Base-by-base conservation (phyloP, 2,329 filamentous ascomycete species). In the Paecilomyces sp. region DNA sequence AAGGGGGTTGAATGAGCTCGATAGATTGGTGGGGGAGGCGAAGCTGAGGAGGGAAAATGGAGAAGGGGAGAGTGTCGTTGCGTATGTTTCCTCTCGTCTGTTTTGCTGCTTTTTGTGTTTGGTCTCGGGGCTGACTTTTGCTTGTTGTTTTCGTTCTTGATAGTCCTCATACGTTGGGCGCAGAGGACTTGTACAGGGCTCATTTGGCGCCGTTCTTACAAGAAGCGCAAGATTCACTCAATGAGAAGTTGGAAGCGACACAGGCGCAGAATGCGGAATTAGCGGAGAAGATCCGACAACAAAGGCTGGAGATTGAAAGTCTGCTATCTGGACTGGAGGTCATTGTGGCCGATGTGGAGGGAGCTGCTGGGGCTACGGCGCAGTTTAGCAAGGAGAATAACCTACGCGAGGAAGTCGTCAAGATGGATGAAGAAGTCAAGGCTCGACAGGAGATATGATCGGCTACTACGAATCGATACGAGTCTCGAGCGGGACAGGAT, bases 11-110 rank as follows among this genome's bases (percentile, higher is more conserved):
- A 88, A 88, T 68, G 83, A 84, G 58, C 74, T 88, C 63, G 85
- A 88, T 67, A 74, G 79, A 41, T 74, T 86, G 62, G 80, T 88
- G 30, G 80, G 80, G 30, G 85, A 87, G 62, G 85, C 85, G 11
- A 81, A 79, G 66, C 70, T 72, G 63, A 75, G 84, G 63, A 84
- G 79, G 70, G 78, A 78, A 67, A 77, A 69, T 67, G 70, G 57
- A 61, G 71, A 66, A 66, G 77, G 57, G 67, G 73, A 62, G 72
- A 72, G 53, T 68, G 71, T 73, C 60, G 69, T 79, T 57, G 76
- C 80, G 81, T 85, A 73, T 72, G 81, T 79, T 55, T 28, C 25
- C 25, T 28, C 6, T 59, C 56, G 47, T 58, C 56, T 30, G 15
- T 57, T 51, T 56, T 51, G 22, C 22, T 31, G 57, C 57, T 54